Percentiles rank a stretch among this genome's conserved stretches.
phyloP scores from a whole-genome alignment of 108 stramenopile genomes.

The Skeletonema grethae region DNA sequence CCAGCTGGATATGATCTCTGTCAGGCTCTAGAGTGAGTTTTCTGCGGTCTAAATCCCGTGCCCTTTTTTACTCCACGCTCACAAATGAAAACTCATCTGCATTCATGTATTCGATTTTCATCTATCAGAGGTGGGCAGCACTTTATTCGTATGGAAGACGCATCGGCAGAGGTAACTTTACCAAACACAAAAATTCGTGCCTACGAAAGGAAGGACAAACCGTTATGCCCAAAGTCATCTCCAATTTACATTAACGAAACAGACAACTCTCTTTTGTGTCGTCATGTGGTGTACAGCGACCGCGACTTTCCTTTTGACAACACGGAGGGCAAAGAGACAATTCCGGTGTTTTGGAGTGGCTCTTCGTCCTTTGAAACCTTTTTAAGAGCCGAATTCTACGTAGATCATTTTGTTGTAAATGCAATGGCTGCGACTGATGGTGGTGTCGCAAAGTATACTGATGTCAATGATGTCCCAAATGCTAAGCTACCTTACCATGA shows the following conservation, averaged over 20 bases:
- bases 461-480: constrained; percentile 35
- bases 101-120: background rate
- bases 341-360: constrained; percentile 52
- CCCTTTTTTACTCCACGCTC: background rate
- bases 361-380: constrained; percentile 52
- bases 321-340: constrained; percentile 20
- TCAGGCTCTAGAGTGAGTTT: constrained; percentile 18
- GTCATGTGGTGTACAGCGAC: constrained; percentile 30
- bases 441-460: constrained; percentile 36
- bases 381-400: constrained; percentile 37
- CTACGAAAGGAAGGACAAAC: constrained; percentile 33
- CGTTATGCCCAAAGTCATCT: constrained; percentile 39
- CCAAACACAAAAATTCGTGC: constrained; percentile 39
- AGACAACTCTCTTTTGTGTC: constrained; percentile 43
- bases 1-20: constrained; percentile 47
- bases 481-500: constrained; percentile 40
- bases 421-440: constrained; percentile 34
- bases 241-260: constrained; percentile 49
- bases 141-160: constrained; percentile 31
- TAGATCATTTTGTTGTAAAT: constrained; percentile 39
- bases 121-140: constrained; percentile 29
- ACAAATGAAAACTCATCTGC: background rate
- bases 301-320: constrained; percentile 35
- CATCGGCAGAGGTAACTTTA: constrained; percentile 12
- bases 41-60: background rate